Base-by-base conservation (phyloP, 495 filamentous ascomycete species). In the Trichoderma gamsii region DNA sequence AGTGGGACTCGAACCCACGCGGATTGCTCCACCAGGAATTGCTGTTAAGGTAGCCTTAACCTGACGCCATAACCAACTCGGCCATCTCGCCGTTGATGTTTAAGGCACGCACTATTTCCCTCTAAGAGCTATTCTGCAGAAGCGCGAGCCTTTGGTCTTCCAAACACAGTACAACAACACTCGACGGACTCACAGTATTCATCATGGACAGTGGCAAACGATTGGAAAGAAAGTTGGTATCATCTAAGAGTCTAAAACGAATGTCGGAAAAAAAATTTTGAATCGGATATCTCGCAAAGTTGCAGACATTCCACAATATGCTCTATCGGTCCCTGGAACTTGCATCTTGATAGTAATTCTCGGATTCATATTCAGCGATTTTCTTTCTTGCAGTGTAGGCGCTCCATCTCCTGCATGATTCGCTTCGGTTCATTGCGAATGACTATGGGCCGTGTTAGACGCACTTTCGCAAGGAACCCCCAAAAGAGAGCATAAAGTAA, bases 1-100 rank as follows among this genome's bases (percentile, higher is more conserved):
- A 76, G 76, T 78, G 76, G 76, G 76, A 78, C 70, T 78, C 70
- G 76, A 78, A 78, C 76, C 76, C 75, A 78, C 75, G 76, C 71
- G 71, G 72, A 71, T 78, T 78, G 67, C 73, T 71, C 76, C 73
- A 75, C 43, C 66, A 67, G 68, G 29, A 12, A 61, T 61, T 61
- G 56, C 56, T 61, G 56, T 61, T 61, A 61, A 61, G 56, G 56
- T 61, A 61, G 56, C 56, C 56, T 61, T 61, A 61, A 61, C 56
- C 56, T 61, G 56, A 61, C 56, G 56, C 56, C 56, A 61, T 61
- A 61, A 61, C 56, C 56, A 61, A 61, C 56, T 61, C 56, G 56
- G 56, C 56, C 56, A 61, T 61, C 56, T 61, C 56, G 56, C 56
- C 56, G 25, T 61, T 12, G 27, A 29, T 61, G 21, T 13, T 32